phyloP scores from a whole-genome alignment of 2,329 filamentous ascomycete species.

The Monosporascus sp. region DNA sequence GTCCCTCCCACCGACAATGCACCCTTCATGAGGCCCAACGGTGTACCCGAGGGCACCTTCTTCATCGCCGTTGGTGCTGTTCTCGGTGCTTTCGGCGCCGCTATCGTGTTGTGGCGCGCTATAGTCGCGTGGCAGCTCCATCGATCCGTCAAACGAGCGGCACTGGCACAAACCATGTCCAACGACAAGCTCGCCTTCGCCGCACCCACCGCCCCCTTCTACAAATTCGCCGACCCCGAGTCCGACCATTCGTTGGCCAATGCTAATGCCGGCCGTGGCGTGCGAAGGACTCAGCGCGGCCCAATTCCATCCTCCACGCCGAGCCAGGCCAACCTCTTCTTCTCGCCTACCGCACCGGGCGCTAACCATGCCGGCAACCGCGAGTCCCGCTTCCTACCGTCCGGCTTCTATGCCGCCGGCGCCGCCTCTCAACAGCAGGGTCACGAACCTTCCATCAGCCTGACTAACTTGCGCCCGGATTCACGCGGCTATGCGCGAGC shows the following conservation, averaged over 20 bases:
- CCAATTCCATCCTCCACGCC: conserved; percentile 50
- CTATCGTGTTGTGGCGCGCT: conserved; percentile 82
- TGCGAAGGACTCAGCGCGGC: conserved; percentile 47
- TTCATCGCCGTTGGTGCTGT: conserved; percentile 93
- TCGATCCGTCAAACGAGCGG: conserved; percentile 80
- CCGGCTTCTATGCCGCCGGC: conserved; percentile 82
- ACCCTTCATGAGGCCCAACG: conserved; percentile 87
- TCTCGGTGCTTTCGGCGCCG: conserved; percentile 74
- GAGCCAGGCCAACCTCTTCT: conserved; percentile 75
- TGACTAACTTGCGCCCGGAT: conserved; percentile 57
- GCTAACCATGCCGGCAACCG: conserved; percentile 53
- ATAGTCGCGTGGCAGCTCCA: conserved; percentile 88
- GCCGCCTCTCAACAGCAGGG: conserved; percentile 43
- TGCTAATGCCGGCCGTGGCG: conserved; percentile 43
- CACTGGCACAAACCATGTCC: conserved; percentile 64
- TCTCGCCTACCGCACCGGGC: conserved; percentile 79
- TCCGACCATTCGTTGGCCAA: conserved; percentile 48
- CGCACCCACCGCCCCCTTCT: conserved; percentile 53
- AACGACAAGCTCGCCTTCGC: conserved; percentile 66
- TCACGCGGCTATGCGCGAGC: conserved; percentile 46
- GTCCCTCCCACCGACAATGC: conserved; percentile 81
- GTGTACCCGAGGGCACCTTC: conserved; percentile 82
- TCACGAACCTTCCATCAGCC: conserved; percentile 50
- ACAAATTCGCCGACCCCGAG: conserved; percentile 58
- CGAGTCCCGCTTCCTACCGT: conserved; percentile 76